Conservation (phyloP, 495 filamentous ascomycete species). For the Aspergillus bertholletiae region DNA sequence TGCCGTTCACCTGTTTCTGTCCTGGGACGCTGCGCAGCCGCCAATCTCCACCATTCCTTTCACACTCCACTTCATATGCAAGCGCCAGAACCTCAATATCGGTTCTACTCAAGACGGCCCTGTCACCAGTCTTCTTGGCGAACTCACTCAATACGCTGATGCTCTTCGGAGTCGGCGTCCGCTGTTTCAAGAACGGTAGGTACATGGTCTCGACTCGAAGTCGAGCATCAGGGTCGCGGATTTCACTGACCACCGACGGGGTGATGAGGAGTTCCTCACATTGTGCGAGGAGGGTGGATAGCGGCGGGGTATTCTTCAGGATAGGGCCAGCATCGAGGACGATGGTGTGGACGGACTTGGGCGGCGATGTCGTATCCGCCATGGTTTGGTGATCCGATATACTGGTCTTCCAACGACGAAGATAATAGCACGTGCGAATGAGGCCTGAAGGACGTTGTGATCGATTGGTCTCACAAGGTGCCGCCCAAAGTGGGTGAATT, state of each 20-base stretch:
- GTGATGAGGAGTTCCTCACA: conserved; percentile 79
- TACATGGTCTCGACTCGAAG: conserved; percentile 76
- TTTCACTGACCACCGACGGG: conserved; percentile 82
- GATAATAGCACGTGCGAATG: neutral
- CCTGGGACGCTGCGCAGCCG: conserved; percentile 71
- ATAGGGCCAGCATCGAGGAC: conserved; percentile 90
- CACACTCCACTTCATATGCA: conserved; percentile 86
- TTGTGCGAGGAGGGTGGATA: conserved; percentile 71
- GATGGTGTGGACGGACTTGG: conserved; percentile 78
- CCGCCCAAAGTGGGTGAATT: neutral
- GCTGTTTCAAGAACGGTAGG: conserved; percentile 76
- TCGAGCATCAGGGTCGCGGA: conserved; percentile 79
- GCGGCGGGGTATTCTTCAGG: conserved; percentile 78
- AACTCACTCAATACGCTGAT: conserved; percentile 79
- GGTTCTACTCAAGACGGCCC: conserved; percentile 76
- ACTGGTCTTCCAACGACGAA: neutral
- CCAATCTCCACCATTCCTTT: conserved; percentile 81
- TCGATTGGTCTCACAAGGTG: neutral
- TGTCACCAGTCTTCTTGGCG: conserved; percentile 84
- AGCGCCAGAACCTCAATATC: conserved; percentile 89
- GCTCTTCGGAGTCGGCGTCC: conserved; percentile 69
- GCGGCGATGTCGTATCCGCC: conserved; percentile 32
- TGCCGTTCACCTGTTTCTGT: conserved; percentile 73
- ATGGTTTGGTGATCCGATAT: conserved; percentile 23
- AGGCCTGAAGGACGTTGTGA: neutral